A percentile compares a stretch with the other conserved stretches of the same genome.
These are phyloP conservation scores for Macrolepiota dolichaula DNA, from an alignment of 768 basidiomycete species.

Conservation along the genomic window DNA sequence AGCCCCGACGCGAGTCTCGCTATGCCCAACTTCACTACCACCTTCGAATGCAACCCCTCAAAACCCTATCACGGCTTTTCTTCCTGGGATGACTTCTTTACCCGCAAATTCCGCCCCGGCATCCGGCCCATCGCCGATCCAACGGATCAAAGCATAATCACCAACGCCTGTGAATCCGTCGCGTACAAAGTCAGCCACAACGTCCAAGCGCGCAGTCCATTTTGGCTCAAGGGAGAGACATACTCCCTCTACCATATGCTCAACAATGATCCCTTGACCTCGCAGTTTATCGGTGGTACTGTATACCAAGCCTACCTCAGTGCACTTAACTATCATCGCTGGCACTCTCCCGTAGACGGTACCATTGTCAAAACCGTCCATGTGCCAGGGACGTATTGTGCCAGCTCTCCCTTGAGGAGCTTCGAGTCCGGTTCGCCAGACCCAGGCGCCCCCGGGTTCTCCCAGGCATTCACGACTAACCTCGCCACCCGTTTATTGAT, in stretches of 20 bases:
- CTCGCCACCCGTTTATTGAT: slow-evolving; percentile 50
- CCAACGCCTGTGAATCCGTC: slow-evolving; percentile 55
- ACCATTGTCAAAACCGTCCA: slow-evolving; percentile 34
- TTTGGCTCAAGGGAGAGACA: slow-evolving; percentile 62
- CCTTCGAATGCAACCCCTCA: slow-evolving; percentile 37
- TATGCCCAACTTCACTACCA: slow-evolving; percentile 28
- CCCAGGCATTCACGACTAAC: slow-evolving; percentile 39
- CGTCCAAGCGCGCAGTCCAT: slow-evolving; percentile 40
- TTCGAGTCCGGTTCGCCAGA: slow-evolving; percentile 14
- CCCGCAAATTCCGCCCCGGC: slow-evolving; percentile 33
- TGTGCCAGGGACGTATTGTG: slow-evolving; percentile 52
- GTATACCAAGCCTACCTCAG: slow-evolving; percentile 58
- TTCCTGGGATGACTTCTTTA: slow-evolving; percentile 59
- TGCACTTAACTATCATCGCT: slow-evolving; percentile 56
- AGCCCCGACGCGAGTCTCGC: slow-evolving; percentile 26
- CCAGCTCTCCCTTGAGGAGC: slow-evolving; percentile 25
- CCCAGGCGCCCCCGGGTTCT: slow-evolving; percentile 18
- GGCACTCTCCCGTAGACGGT: slow-evolving; percentile 57
- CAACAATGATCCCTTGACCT: slow-evolving; percentile 32
- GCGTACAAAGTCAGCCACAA: slow-evolving; percentile 37
- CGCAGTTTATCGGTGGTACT: slow-evolving; percentile 47
- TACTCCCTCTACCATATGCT: slow-evolving; percentile 62
- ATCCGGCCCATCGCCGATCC: slow-evolving; percentile 35
- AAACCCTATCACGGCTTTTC: slow-evolving; percentile 40
- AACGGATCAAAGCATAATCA: slow-evolving; percentile 31